A percentile compares a stretch with the other conserved stretches of the same genome.
Evolutionary conservation across 2,329 filamentous ascomycete genomes (phyloP).

Genomic region (Monosporascus ibericus): DNA sequence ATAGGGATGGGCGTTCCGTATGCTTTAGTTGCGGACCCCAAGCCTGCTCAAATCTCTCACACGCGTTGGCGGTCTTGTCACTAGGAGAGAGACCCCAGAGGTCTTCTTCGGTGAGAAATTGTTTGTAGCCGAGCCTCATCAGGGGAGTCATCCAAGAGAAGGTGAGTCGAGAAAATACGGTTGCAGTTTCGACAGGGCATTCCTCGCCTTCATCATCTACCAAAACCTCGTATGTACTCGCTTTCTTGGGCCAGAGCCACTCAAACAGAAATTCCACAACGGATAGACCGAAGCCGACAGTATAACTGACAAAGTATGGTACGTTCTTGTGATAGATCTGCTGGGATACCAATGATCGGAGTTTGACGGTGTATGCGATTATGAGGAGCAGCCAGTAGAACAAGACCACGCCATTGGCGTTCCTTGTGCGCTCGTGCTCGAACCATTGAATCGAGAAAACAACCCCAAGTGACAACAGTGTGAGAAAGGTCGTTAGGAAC

Average conservation of each 20-base stretch:
- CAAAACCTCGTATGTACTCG: slow-evolving; percentile 54
- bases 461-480: slow-evolving; percentile 64
- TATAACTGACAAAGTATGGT: slow-evolving; percentile 74
- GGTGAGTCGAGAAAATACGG: slow-evolving; percentile 86
- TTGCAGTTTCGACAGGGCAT: slow-evolving; percentile 80
- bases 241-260: slow-evolving; percentile 78
- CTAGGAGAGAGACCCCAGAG: slow-evolving; percentile 82
- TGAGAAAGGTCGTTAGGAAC: slow-evolving; percentile 73
- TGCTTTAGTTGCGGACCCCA: slow-evolving; percentile 73
- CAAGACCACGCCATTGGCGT: slow-evolving; percentile 80
- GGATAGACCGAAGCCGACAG: slow-evolving; percentile 64
- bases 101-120: slow-evolving; percentile 89
- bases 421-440: slow-evolving; percentile 76
- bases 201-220: slow-evolving; percentile 50
- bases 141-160: slow-evolving; percentile 99
- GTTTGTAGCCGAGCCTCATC: slow-evolving; percentile 91
- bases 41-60: slow-evolving; percentile 60
- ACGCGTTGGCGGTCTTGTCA: slow-evolving; percentile 73
- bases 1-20: slow-evolving; percentile 69
- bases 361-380: slow-evolving; percentile 72
- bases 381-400: slow-evolving; percentile 90
- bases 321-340: slow-evolving; percentile 60
- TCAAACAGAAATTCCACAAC: slow-evolving; percentile 69
- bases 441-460: slow-evolving; percentile 78
- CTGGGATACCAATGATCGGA: slow-evolving; percentile 79